Evolutionary conservation across 202 grass and related monocot species (phyloP), one percentile per base, ranked within the genome.

Genomic region (Setaria italica): DNA sequence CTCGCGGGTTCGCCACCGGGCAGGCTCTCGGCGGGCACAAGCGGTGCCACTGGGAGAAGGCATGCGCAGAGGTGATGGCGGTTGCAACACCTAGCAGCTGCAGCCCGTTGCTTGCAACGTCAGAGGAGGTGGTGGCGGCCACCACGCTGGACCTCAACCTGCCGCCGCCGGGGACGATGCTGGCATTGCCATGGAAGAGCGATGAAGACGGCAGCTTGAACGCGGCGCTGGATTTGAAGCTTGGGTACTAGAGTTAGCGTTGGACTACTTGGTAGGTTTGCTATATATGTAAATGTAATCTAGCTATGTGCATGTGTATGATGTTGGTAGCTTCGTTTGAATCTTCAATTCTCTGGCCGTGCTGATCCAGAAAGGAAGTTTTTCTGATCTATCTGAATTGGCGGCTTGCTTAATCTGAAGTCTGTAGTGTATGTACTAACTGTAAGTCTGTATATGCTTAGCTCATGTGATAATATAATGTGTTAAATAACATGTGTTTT

Each of bases 131-230:
- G 39, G 39, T 5, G 57, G 13, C 51, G 10, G 62, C 9, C n/a
- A 62, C 56, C 11, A 41, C 45, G 56, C 71, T 90, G 35, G 91
- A 93, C 76, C 86, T 90, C 57, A 93, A 90, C 70, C 53, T 87
- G 67, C 60, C 82, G 5, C 86, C 86, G 20, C 55, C 68, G 0
- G 67, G 41, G 15, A 47, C 47, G 12, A 41, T 66, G 10, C 43
- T 2, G 15, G 67, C 59, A 35, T 39, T 57, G 80, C 9, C n/a
- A 25, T n/a, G 33, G 71, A 84, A 9, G 64, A 81, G 15, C 5
- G 50, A 79, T 25, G 67, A 74, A 50, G 62, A 60, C 3, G 53
- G 78, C 41, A 82, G 53, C 34, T 29, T 64, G 58, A 81, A 70
- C 30, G 34, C 54, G 35, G 49, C 62, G 72, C 74, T 90, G 60